phyloP scores from a whole-genome alignment of 192 early-diverging fungal genomes.

The Gryganskiella cystojenkinii region DNA sequence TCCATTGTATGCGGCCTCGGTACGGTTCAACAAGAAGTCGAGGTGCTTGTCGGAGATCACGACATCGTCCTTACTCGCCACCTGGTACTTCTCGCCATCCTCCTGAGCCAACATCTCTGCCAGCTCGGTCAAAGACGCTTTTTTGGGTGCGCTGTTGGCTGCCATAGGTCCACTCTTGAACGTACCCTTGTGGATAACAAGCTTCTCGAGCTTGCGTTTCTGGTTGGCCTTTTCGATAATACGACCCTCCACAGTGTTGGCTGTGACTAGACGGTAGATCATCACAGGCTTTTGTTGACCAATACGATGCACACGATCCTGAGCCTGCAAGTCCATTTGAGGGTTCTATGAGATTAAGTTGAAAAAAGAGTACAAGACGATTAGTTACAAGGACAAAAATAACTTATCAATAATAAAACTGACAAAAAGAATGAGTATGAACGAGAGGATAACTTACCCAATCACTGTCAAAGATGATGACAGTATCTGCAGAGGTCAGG shows the following conservation, averaged over 20 bases:
- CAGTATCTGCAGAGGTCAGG: constrained; percentile 95
- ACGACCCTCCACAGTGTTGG: constrained; percentile 85
- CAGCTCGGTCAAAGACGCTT: constrained; percentile 71
- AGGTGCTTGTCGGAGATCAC: constrained; percentile 69
- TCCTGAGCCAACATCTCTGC: constrained; percentile 78
- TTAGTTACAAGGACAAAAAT: background rate
- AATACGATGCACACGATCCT: constrained; percentile 96
- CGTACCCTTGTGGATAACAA: constrained; percentile 93
- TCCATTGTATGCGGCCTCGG: constrained; percentile 54
- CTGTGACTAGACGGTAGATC: constrained; percentile 89
- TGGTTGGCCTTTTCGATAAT: constrained; percentile 84
- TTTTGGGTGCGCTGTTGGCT: constrained; percentile 32
- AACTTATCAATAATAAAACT: background rate
- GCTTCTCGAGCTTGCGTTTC: constrained; percentile 91
- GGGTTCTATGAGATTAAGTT: constrained; percentile 75
- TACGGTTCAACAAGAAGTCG: constrained; percentile 65
- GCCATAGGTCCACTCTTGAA: constrained; percentile 66
- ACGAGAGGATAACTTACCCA: constrained; percentile 68
- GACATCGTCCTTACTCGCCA: constrained; percentile 64
- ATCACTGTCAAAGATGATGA: constrained; percentile 95
- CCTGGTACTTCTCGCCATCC: constrained; percentile 73
- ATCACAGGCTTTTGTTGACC: constrained; percentile 94
- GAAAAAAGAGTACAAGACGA: constrained; percentile 2
- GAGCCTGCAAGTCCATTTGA: constrained; percentile 97
- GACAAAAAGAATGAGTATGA: background rate